These are phyloP conservation scores for Colletotrichum tamarilloi DNA, from an alignment of 2,329 filamentous ascomycete species.

Conservation along the genomic window DNA sequence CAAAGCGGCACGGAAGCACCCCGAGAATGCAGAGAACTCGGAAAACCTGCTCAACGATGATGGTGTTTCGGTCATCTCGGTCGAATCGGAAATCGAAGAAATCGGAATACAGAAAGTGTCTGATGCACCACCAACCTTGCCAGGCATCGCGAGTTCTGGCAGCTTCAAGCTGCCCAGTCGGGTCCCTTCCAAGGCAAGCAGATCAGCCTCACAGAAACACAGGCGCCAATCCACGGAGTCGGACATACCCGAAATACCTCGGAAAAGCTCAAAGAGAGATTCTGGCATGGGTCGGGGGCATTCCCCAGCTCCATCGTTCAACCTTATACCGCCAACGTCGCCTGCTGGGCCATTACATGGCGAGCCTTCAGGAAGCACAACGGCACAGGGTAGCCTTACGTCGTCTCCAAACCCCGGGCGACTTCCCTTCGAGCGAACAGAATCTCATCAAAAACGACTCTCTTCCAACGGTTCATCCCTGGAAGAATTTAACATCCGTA, in stretches of 20 bases:
- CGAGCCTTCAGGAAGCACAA: constrained; percentile 12
- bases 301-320: constrained; percentile 49
- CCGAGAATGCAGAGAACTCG: constrained; percentile 30
- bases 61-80: constrained; percentile 51
- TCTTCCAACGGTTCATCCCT: constrained; percentile 61
- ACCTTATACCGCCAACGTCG: constrained; percentile 39
- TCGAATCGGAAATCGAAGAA: constrained; percentile 57
- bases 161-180: constrained; percentile 74
- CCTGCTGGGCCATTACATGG: constrained; percentile 26
- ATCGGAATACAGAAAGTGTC: constrained; percentile 54
- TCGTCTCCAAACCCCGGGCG: constrained; percentile 25
- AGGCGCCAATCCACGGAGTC: constrained; percentile 45
- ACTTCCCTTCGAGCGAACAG: constrained; percentile 68
- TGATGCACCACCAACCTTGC: constrained; percentile 66
- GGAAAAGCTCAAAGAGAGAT: constrained; percentile 77
- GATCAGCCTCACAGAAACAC: constrained; percentile 49
- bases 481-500: constrained; percentile 56
- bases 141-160: constrained; percentile 68
- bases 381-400: neutral
- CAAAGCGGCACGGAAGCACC: constrained; percentile 41
- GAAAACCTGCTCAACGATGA: constrained; percentile 57
- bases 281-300: constrained; percentile 53
- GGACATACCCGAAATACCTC: constrained; percentile 70
- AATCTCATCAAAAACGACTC: constrained; percentile 60
- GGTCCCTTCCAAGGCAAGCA: constrained; percentile 68